Base-by-base conservation (phyloP, 306 rosid species). In the Dryas drummondii region DNA sequence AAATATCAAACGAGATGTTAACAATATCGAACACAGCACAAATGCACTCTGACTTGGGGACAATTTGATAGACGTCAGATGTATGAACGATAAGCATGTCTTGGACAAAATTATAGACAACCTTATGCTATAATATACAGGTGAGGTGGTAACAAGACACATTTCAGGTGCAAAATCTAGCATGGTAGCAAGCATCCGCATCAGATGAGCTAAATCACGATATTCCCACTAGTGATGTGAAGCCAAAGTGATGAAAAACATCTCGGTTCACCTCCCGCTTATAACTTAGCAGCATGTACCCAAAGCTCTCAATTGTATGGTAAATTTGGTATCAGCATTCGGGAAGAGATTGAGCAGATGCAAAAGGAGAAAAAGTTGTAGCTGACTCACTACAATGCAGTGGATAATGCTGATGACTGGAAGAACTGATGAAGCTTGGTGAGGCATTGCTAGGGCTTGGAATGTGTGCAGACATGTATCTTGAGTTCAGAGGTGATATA, bases 291-390 rank as follows among this genome's bases (percentile, higher is more conserved):
- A 42, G 51, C 32, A 65, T 4, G 44, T 5, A 69, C 81, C 80
- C 17, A 45, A 22, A 59, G 60, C 26, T 75, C 79, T 46, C 75
- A 49, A 56, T 56, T 42, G 27, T 46, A 51, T 9, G 53, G 50
- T 64, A 59, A 67, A 68, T 61, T 50, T 76, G 14, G 47, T 54
- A 78, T 87, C 74, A 94, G 84, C 97, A 87, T 1, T 96, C 99
- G 0, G 97, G 97, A 61, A 96, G 98, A 59, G 99, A 96, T 47
- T 64, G 81, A 58, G 97, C 89, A 7, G 99, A 96, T 55, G 90
- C 87, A 79, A 85, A 92, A 8, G 99, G 96, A 32, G 99, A 92
- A 89, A 96, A 90, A 68, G 93, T 92, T n/a, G 99, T 83, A 26
- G 96, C 97, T 52, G 99, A 96, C 83, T 82, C 98, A 1, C 96